These are phyloP conservation scores for Botrytis galanthina DNA, from an alignment of 2,329 filamentous ascomycete species.

Conservation along the genomic window DNA sequence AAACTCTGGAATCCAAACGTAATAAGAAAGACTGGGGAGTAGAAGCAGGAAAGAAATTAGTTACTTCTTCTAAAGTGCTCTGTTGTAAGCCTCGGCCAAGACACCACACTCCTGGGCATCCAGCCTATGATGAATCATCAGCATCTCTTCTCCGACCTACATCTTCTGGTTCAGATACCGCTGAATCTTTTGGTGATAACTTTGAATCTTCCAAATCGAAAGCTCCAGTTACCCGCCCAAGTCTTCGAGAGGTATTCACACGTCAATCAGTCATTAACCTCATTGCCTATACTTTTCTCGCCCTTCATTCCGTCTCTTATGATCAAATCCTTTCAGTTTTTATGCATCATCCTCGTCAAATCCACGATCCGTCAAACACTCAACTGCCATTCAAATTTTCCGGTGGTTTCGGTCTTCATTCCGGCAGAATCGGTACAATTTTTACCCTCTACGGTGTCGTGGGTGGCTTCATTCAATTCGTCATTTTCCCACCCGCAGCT, in stretches of 20 bases:
- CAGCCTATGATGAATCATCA: conserved; percentile 55
- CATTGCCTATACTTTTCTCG: conserved; percentile 73
- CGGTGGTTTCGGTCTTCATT: conserved; percentile 73
- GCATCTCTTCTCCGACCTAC: conserved; percentile 51
- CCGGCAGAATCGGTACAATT: conserved; percentile 75
- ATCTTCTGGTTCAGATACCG: conserved; percentile 34
- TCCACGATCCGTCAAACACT: conserved; percentile 53
- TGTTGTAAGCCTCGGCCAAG: conserved; percentile 21
- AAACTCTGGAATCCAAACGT: conserved; percentile 75
- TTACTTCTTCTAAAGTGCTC: conserved; percentile 38
- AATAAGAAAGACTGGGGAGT: conserved; percentile 72
- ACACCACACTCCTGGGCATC: conserved; percentile 40
- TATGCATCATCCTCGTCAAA: conserved; percentile 68
- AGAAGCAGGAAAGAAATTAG: conserved; percentile 66
- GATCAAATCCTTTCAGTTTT: conserved; percentile 90
- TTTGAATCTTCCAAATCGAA: conserved; percentile 35
- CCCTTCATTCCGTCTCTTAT: conserved; percentile 78
- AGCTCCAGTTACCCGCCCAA: conserved; percentile 37
- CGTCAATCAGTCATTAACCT: conserved; percentile 74
- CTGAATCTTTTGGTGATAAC: conserved; percentile 26
- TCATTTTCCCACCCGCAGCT: conserved; percentile 79
- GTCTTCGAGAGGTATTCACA: conserved; percentile 66
- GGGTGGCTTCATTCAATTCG: conserved; percentile 80
- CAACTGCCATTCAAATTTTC: conserved; percentile 76
- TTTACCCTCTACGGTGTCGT: conserved; percentile 80